Conservation (phyloP, 2,329 filamentous ascomycete genomes). For the Dothideomycetes sp. region DNA sequence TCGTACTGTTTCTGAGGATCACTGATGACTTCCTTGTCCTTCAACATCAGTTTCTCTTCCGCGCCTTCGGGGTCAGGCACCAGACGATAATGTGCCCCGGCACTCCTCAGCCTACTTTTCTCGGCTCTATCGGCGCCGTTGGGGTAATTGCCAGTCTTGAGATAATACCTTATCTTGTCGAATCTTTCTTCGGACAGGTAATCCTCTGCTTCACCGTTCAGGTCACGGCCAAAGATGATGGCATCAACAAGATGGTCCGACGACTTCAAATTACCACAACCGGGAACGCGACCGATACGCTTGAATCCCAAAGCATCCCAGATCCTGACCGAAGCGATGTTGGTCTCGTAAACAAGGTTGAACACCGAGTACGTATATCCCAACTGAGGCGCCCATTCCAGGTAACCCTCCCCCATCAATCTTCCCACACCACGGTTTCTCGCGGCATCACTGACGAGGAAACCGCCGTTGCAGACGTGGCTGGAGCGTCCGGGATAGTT, state of each 20-base stretch:
- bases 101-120: conserved; percentile 86
- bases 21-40: conserved; percentile 93
- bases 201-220: conserved; percentile 60
- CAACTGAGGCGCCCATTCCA: conserved; percentile 45
- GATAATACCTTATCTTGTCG: conserved; percentile 96
- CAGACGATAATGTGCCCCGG: conserved; percentile 91
- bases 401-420: conserved; percentile 43
- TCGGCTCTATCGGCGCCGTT: conserved; percentile 87
- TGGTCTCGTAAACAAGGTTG: conserved; percentile 90
- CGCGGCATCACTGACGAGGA: conserved; percentile 39
- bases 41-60: conserved; percentile 82
- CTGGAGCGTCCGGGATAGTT: conserved; percentile 87
- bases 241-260: conserved; percentile 40
- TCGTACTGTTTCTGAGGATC: conserved; percentile 86
- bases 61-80: conserved; percentile 39
- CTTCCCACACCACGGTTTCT: conserved; percentile 42
- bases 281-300: conserved; percentile 69
- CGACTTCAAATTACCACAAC: conserved; percentile 41
- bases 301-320: conserved; percentile 92
- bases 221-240: conserved; percentile 53
- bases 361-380: conserved; percentile 90
- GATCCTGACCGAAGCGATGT: conserved; percentile 79
- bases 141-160: conserved; percentile 90
- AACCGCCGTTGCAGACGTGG: conserved; percentile 67
- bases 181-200: conserved; percentile 91